phyloP scores from a whole-genome alignment of 2,329 filamentous ascomycete species.

The Chaetomiaceae sp. region DNA sequence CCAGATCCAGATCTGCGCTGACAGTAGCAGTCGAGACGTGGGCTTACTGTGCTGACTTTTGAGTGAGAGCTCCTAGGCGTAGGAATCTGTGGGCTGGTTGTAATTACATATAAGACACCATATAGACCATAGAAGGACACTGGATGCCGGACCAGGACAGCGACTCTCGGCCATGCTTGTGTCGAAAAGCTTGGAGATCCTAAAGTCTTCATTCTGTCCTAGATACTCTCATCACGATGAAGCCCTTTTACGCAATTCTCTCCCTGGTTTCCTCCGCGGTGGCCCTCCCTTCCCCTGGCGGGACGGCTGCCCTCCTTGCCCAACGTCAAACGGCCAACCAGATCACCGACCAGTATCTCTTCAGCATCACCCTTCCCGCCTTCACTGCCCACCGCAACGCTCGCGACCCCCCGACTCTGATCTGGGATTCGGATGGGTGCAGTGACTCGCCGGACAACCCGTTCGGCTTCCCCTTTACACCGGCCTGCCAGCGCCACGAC shows the following conservation, averaged over 20 bases:
- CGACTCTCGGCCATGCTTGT: too few species aligned
- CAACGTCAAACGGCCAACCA: constrained; percentile 21
- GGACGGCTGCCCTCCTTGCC: constrained; percentile 1
- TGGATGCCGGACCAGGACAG: too few species aligned
- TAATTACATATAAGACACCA: too few species aligned
- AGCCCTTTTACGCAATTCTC: constrained; percentile 28
- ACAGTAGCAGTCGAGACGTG: too few species aligned
- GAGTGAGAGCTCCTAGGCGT: too few species aligned
- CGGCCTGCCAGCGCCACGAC: constrained; percentile 50
- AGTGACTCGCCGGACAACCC: constrained; percentile 40
- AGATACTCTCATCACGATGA: constrained; percentile 26
- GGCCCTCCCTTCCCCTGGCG: constrained; percentile 7
- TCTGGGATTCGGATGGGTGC: constrained; percentile 42
- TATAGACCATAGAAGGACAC: too few species aligned
- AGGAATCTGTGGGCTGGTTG: too few species aligned
- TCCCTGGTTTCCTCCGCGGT: constrained; percentile 18
- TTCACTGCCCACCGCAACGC: constrained; percentile 41
- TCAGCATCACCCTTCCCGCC: constrained; percentile 36
- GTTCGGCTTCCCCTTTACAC: constrained; percentile 39
- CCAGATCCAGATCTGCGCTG: neutral
- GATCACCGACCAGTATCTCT: constrained; percentile 45
- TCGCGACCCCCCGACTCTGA: constrained; percentile 34
- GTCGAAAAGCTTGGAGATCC: too few species aligned
- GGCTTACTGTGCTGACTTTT: too few species aligned
- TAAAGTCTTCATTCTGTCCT: too few species aligned